These are phyloP conservation scores for Holtermanniella nyarrowii DNA, from an alignment of 768 basidiomycete genomes.

Conservation along the genomic window DNA sequence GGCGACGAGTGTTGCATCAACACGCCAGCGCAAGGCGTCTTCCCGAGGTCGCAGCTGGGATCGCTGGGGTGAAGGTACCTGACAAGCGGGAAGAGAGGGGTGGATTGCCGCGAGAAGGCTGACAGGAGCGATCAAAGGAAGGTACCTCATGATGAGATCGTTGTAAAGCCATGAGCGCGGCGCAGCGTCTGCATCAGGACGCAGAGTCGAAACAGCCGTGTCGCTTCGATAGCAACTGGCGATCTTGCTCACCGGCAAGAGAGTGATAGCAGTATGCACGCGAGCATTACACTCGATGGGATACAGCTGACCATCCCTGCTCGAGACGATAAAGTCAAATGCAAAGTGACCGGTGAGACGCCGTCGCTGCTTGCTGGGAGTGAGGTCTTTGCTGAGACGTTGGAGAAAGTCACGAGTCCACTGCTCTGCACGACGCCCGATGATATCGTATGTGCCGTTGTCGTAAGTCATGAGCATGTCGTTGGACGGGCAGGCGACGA, in stretches of 20 bases:
- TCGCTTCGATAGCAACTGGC: constrained; percentile 17
- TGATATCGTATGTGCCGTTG: constrained; percentile 21
- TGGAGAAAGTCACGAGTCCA: constrained; percentile 35
- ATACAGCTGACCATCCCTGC: constrained; percentile 32
- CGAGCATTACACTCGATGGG: constrained; percentile 42
- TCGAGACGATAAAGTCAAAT: constrained; percentile 39
- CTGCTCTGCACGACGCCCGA: constrained; percentile 27
- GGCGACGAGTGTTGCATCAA: constrained; percentile 35
- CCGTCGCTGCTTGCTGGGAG: constrained; percentile 13
- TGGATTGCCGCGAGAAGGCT: constrained; percentile 16
- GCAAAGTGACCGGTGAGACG: constrained; percentile 38
- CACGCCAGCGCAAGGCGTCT: constrained; percentile 11
- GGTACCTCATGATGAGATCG: constrained; percentile 31
- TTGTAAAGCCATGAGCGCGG: constrained; percentile 36
- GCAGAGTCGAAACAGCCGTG: constrained; percentile 5
- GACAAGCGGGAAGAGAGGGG: constrained; percentile 27
- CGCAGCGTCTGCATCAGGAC: constrained; percentile 9
- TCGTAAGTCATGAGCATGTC: constrained; percentile 43
- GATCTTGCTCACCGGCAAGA: constrained; percentile 24
- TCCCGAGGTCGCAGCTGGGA: constrained; percentile 14
- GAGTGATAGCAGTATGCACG: constrained; percentile 38
- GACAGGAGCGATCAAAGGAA: constrained; percentile 19
- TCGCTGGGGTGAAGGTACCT: constrained; percentile 3
- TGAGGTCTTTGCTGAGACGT: constrained; percentile 17
- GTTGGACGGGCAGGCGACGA: constrained; percentile 39